These are phyloP conservation scores for Artemisia tridentata DNA, from an alignment of 129 eudicot species.

Conservation along the genomic window DNA sequence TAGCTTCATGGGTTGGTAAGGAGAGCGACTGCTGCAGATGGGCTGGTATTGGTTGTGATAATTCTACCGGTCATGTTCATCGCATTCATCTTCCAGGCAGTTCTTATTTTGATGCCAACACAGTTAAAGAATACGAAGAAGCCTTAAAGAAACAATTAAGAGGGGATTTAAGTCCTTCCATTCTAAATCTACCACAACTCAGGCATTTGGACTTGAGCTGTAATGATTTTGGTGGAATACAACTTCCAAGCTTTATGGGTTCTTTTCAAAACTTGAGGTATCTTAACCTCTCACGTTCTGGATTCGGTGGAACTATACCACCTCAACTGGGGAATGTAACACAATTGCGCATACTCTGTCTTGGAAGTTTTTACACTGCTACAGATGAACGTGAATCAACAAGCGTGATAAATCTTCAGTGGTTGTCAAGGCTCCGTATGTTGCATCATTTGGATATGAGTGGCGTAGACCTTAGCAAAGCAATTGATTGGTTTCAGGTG, in stretches of 20 bases:
- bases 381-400: not conserved
- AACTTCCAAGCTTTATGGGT: constrained; percentile 32
- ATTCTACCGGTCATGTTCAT: constrained; percentile 24
- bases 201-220: constrained; percentile 28
- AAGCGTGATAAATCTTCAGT: not conserved
- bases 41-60: constrained; percentile 29
- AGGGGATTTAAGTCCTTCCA: constrained; percentile 29
- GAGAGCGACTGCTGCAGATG: constrained; percentile 32
- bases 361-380: not conserved
- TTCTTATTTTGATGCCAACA: not conserved
- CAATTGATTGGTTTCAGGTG: constrained; percentile 6
- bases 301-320: constrained; percentile 28
- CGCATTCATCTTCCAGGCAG: constrained; percentile 18
- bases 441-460: constrained; percentile 1
- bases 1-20: constrained; percentile 23
- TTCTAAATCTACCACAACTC: constrained; percentile 22
- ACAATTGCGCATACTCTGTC: constrained; percentile 25
- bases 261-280: constrained; percentile 26
- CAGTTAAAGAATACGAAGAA: not conserved
- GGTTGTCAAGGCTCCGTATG: not conserved
- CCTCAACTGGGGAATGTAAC: constrained; percentile 31
- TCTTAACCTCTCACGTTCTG: constrained; percentile 28
- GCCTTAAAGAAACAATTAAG: not conserved
- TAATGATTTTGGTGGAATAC: constrained; percentile 18
- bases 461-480: not conserved